Evolutionary conservation across 768 basidiomycete genomes (phyloP).

Genomic region (Lactarius psammicola): DNA sequence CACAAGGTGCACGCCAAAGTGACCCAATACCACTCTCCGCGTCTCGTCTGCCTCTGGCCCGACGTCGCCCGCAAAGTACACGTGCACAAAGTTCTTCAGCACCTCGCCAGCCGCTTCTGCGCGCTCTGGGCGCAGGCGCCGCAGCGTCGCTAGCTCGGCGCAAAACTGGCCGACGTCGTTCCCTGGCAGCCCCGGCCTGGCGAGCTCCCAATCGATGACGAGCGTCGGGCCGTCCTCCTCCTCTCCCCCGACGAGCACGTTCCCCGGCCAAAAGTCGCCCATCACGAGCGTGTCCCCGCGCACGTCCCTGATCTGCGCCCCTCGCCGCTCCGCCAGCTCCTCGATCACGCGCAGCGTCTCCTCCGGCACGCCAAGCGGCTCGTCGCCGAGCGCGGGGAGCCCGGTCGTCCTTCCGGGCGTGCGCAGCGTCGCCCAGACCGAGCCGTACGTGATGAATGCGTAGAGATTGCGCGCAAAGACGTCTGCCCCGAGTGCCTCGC

Average conservation of each 20-base stretch:
- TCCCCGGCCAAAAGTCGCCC: conserved; percentile 78
- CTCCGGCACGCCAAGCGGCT: conserved; percentile 41
- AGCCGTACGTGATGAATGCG: conserved; percentile 45
- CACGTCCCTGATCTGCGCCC: conserved; percentile 35
- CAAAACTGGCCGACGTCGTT: conserved; percentile 64
- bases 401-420: neutral
- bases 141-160: conserved; percentile 55
- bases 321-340: conserved; percentile 36
- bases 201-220: conserved; percentile 66
- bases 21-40: conserved; percentile 42
- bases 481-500: conserved; percentile 31
- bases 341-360: conserved; percentile 39
- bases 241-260: conserved; percentile 49
- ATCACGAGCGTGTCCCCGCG: conserved; percentile 40
- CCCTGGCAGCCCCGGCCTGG: conserved; percentile 55
- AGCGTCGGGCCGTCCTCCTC: conserved; percentile 35
- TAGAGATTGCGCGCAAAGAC: conserved; percentile 43
- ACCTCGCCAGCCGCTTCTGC: conserved; percentile 39
- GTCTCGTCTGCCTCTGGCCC: conserved; percentile 34
- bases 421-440: conserved; percentile 37
- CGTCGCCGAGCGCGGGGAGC: conserved; percentile 37
- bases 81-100: conserved; percentile 45
- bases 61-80: conserved; percentile 40
- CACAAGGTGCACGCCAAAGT: conserved; percentile 56
- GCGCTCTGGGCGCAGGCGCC: conserved; percentile 46